Conservation (phyloP, 163 green algal genomes). For the Scenedesmus sp. region DNA sequence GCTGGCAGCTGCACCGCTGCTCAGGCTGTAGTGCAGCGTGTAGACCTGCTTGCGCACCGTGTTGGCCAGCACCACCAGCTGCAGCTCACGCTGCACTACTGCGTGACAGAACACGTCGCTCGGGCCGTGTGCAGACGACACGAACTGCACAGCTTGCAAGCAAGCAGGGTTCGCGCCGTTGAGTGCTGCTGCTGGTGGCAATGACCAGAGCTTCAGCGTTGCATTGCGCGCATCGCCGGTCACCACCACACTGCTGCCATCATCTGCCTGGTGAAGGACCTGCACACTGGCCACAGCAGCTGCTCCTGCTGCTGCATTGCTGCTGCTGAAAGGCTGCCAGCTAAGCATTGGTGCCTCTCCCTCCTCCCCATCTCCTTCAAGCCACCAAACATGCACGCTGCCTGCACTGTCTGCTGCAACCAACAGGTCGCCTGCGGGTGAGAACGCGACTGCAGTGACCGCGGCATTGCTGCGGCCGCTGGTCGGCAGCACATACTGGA, state of each 20-base stretch:
- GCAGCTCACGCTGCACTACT: conserved; percentile 46
- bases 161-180: background rate
- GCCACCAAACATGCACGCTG: conserved; percentile 51
- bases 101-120: conserved; percentile 73
- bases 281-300: conserved; percentile 25
- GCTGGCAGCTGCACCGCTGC: background rate
- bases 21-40: conserved; percentile 67
- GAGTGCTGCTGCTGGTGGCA: conserved; percentile 13
- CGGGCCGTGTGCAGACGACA: background rate
- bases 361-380: conserved; percentile 41
- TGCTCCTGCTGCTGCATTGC: background rate
- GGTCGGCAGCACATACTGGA: conserved; percentile 14
- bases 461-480: background rate
- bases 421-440: conserved; percentile 59
- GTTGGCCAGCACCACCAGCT: conserved; percentile 85
- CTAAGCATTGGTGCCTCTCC: background rate
- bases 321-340: conserved; percentile 15
- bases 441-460: conserved; percentile 60
- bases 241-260: conserved; percentile 58
- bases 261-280: conserved; percentile 47
- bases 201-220: conserved; percentile 61
- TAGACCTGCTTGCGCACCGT: conserved; percentile 73
- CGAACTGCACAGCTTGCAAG: conserved; percentile 11
- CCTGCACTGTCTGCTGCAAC: conserved; percentile 56
- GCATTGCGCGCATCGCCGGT: conserved; percentile 60